Conservation (phyloP, 805 yeast genomes). For the Vanderwaltozyma tropicalis region DNA sequence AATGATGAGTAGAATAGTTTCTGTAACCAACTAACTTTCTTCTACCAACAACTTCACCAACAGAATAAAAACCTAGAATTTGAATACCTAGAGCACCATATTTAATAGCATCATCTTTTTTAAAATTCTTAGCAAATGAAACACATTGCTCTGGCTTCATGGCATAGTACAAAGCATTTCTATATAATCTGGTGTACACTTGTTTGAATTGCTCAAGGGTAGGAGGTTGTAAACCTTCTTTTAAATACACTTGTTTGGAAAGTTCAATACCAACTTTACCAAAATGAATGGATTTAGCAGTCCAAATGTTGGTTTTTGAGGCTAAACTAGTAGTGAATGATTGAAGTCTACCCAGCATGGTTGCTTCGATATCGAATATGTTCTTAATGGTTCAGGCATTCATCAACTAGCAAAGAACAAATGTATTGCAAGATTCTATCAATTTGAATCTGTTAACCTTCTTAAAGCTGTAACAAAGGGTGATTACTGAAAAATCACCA, state of each 20-base stretch:
- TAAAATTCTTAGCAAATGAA: constrained; percentile 33
- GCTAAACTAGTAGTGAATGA: constrained; percentile 17
- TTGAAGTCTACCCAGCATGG: constrained; percentile 24
- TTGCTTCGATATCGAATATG: too few species aligned
- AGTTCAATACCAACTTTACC: constrained; percentile 45
- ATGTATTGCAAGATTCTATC: too few species aligned
- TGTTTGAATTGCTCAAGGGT: constrained; percentile 61
- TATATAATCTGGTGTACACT: constrained; percentile 51
- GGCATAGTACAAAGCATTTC: constrained; percentile 34
- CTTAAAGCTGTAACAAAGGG: too few species aligned
- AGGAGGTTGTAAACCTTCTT: constrained; percentile 94
- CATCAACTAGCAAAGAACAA: too few species aligned
- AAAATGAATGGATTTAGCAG: constrained; percentile 69
- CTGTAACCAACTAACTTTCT: constrained; percentile 84
- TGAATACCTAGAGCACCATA: constrained; percentile 73
- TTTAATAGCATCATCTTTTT: constrained; percentile 49
- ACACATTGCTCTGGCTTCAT: constrained; percentile 54
- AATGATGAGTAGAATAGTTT: constrained; percentile 14
- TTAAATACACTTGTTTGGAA: constrained; percentile 60
- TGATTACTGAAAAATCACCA: too few species aligned
- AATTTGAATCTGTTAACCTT: too few species aligned
- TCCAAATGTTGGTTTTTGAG: constrained; percentile 21
- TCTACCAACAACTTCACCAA: constrained; percentile 96
- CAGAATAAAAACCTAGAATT: constrained; percentile 79
- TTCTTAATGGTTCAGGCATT: too few species aligned